These are phyloP conservation scores for Saccharomycopsis malanga DNA, from an alignment of 805 yeast genomes.

Conservation along the genomic window DNA sequence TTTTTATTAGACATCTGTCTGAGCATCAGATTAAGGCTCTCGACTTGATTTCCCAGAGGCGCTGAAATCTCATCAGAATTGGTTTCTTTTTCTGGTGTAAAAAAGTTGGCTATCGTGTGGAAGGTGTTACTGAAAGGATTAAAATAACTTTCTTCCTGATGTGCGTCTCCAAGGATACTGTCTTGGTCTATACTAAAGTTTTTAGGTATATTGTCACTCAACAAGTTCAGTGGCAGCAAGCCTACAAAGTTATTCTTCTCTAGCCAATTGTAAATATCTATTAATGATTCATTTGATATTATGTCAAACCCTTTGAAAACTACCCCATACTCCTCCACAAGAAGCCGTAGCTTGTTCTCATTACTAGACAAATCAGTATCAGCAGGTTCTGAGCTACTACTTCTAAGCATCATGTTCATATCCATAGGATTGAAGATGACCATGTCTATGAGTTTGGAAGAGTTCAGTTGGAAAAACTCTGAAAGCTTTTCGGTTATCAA, in stretches of 20 bases:
- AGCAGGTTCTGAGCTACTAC: neutral
- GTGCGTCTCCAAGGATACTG: neutral
- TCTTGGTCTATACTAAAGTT: neutral
- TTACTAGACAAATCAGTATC: neutral
- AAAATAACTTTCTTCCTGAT: slow-evolving; percentile 8
- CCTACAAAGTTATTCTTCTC: slow-evolving; percentile 15
- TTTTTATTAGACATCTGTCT: slow-evolving; percentile 12
- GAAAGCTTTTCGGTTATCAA: slow-evolving; percentile 18
- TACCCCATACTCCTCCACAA: slow-evolving; percentile 20
- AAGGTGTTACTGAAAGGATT: slow-evolving; percentile 20
- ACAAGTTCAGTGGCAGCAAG: neutral
- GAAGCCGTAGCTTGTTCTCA: neutral
- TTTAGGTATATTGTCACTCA: slow-evolving; percentile 3
- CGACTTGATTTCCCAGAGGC: slow-evolving; percentile 1
- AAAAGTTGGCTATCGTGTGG: slow-evolving; percentile 9
- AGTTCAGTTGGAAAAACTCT: slow-evolving; percentile 21
- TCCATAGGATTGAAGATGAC: slow-evolving; percentile 18
- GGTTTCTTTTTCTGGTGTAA: neutral
- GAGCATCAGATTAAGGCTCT: slow-evolving; percentile 13
- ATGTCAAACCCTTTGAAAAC: slow-evolving; percentile 21
- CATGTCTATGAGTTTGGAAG: slow-evolving; percentile 19
- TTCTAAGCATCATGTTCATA: neutral
- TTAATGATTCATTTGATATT: slow-evolving; percentile 15
- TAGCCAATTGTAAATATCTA: slow-evolving; percentile 19
- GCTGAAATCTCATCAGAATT: neutral